A percentile compares a stretch with the other conserved stretches of the same genome.
phyloP scores from a whole-genome alignment of 1,284 basidiomycete species.

The Malassezia globosa region DNA sequence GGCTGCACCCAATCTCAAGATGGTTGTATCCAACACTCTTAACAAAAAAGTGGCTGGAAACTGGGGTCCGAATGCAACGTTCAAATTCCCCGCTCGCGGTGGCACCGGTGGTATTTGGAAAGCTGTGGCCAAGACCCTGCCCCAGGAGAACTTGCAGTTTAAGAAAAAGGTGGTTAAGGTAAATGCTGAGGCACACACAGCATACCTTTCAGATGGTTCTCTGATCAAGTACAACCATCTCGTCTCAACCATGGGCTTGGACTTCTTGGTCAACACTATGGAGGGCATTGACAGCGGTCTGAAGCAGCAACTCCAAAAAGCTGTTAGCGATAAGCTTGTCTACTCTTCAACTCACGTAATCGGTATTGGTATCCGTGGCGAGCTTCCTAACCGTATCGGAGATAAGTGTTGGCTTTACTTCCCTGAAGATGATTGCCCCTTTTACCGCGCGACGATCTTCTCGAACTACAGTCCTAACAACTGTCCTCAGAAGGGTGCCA shows the following conservation, averaged over 20 bases:
- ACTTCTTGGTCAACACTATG: conserved; percentile 48
- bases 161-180: conserved; percentile 48
- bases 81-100: conserved; percentile 52
- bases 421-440: conserved; percentile 52
- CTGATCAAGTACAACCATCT: conserved; percentile 50
- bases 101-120: conserved; percentile 54
- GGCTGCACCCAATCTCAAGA: conserved; percentile 52
- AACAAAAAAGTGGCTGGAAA: conserved; percentile 52
- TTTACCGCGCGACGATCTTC: conserved; percentile 54
- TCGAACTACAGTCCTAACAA: conserved; percentile 54
- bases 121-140: conserved; percentile 51
- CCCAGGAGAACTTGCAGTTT: conserved; percentile 49
- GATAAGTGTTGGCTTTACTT: conserved; percentile 53
- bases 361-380: conserved; percentile 52
- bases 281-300: conserved; percentile 46
- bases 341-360: conserved; percentile 53
- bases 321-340: conserved; percentile 49
- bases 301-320: conserved; percentile 47
- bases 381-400: conserved; percentile 51
- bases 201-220: conserved; percentile 49
- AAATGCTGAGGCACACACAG: conserved; percentile 49
- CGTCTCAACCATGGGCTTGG: conserved; percentile 51
- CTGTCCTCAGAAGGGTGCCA: conserved; percentile 48
- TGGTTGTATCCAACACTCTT: conserved; percentile 51
- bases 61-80: conserved; percentile 54